Evolutionary conservation across 1,139 yeast genomes (phyloP).

Genomic region (Petasospora fabianii): DNA sequence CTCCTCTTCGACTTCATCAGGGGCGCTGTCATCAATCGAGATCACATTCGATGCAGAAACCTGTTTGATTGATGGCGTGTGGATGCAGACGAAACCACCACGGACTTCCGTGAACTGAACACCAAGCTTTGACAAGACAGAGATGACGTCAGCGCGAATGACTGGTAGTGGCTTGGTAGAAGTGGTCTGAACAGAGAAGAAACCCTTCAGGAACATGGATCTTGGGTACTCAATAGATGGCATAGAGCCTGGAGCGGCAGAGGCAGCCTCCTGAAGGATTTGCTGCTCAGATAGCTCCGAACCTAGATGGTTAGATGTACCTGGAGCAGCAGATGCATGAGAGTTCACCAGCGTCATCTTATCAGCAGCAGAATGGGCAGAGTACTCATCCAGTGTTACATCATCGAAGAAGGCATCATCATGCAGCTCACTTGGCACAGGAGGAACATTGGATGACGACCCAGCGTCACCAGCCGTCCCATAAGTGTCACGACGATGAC

Average conservation of each 20-base stretch:
- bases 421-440: constrained; percentile 48
- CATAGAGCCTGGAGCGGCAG: constrained; percentile 78
- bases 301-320: constrained; percentile 8
- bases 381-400: constrained; percentile 45
- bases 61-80: constrained; percentile 37
- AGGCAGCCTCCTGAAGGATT: constrained; percentile 62
- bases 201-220: constrained; percentile 88
- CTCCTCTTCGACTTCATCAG: constrained; percentile 3
- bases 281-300: constrained; percentile 52
- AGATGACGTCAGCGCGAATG: constrained; percentile 79
- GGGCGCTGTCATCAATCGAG: constrained; percentile 8
- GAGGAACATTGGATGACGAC: constrained; percentile 33
- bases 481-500: constrained; percentile 63
- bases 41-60: constrained; percentile 11
- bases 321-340: constrained; percentile 11
- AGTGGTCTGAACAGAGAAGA: constrained; percentile 93
- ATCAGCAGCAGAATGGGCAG: constrained; percentile 17
- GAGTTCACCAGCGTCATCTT: constrained; percentile 23
- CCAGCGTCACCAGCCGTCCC: constrained; percentile 13
- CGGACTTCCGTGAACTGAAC: constrained; percentile 86
- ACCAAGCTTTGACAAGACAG: constrained; percentile 71
- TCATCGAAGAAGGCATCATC: constrained; percentile 64
- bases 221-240: constrained; percentile 92
- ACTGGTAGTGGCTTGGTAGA: constrained; percentile 90
- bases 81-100: constrained; percentile 90